Conservation (phyloP, 441 rosid genomes). For the Pelargonium exstipulatum region DNA sequence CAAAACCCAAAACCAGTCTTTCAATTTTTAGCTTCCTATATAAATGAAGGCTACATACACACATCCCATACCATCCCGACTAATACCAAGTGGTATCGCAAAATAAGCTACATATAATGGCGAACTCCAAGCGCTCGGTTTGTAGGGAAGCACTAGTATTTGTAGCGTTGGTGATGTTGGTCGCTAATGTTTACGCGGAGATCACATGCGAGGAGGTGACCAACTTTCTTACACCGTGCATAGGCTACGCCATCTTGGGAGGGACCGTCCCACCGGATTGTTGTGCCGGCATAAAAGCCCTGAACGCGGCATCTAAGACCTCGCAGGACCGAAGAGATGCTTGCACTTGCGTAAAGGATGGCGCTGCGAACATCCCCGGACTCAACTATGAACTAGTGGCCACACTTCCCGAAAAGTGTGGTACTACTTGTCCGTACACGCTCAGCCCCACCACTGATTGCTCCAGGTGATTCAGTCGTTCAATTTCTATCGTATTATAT, state of each 20-base stretch:
- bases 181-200: conserved; percentile 16
- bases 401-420: conserved; percentile 23
- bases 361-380: conserved; percentile 35
- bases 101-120: conserved; percentile 6
- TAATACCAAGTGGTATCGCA: too few relatives aligned
- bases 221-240: conserved; percentile 30
- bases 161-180: background rate
- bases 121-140: background rate
- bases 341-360: conserved; percentile 31
- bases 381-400: conserved; percentile 30
- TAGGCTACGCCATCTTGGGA: conserved; percentile 25
- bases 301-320: conserved; percentile 26
- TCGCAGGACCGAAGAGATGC: conserved; percentile 22
- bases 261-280: conserved; percentile 25
- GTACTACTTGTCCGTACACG: conserved; percentile 14
- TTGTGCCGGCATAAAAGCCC: conserved; percentile 29
- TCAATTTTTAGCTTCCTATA: background rate
- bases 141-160: background rate
- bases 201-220: conserved; percentile 31
- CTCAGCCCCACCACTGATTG: conserved; percentile 29
- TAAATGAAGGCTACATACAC: background rate
- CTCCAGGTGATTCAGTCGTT: conserved; percentile 20
- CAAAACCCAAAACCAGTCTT: background rate
- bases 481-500: too few relatives aligned
- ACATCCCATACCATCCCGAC: background rate